Evolutionary conservation across 352 stramenopile genomes (phyloP).

Genomic region (Globisporangium canariense): DNA sequence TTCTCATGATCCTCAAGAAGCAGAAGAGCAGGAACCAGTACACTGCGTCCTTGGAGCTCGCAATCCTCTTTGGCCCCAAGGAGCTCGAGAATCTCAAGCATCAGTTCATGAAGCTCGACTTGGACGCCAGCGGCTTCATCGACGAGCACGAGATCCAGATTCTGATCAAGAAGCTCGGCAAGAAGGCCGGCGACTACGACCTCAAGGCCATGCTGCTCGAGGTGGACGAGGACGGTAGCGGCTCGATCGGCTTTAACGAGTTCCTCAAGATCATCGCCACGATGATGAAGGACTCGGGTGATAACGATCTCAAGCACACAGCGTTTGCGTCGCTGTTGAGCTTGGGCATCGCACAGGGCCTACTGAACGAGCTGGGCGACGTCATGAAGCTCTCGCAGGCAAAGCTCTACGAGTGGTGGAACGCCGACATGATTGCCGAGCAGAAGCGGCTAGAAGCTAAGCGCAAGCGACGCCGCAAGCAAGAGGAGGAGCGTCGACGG

Average conservation of each 20-base stretch:
- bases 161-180: constrained; percentile 60
- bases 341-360: constrained; percentile 56
- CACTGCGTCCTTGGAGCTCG: constrained; percentile 55
- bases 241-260: constrained; percentile 67
- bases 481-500: constrained; percentile 42
- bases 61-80: constrained; percentile 57
- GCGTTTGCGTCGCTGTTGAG: constrained; percentile 51
- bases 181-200: constrained; percentile 40
- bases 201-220: constrained; percentile 56
- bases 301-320: constrained; percentile 18
- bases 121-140: constrained; percentile 63
- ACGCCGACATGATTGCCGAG: constrained; percentile 62
- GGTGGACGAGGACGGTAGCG: constrained; percentile 64
- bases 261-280: constrained; percentile 63
- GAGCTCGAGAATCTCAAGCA: constrained; percentile 65
- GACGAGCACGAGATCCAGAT: constrained; percentile 61
- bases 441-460: constrained; percentile 58
- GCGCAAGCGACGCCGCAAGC: constrained; percentile 41
- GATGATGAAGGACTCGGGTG: constrained; percentile 45
- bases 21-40: constrained; percentile 67
- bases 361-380: constrained; percentile 64
- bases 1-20: constrained; percentile 50
- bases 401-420: constrained; percentile 63
- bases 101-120: constrained; percentile 67
- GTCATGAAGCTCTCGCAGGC: constrained; percentile 46